Percentiles rank a stretch among this genome's conserved stretches.
Evolutionary conservation across 257 asterid species (phyloP).

Genomic region (Nicotiana noctiflora): DNA sequence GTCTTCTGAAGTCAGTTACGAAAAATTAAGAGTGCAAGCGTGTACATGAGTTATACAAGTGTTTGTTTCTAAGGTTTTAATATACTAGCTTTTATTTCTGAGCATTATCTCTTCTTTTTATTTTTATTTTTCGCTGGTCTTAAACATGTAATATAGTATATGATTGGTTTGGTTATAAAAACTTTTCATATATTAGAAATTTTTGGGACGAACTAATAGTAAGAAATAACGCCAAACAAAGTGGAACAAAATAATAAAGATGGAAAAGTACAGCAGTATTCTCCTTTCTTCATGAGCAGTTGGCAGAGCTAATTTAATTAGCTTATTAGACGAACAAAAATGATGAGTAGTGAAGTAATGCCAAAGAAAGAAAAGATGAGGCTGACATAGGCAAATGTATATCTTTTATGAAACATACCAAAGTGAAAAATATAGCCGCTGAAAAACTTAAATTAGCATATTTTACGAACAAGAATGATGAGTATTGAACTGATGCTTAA

Average conservation of each 20-base stretch:
- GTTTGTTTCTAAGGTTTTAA: not conserved
- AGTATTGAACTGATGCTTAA: not conserved
- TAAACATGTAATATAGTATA: no score
- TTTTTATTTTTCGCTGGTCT: no score
- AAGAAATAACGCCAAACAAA: no score
- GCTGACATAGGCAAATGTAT: constrained; percentile 19
- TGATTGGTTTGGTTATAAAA: no score
- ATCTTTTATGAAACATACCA: constrained; percentile 7
- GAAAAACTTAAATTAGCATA: no score
- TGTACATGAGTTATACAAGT: not conserved
- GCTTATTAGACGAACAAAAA: not conserved
- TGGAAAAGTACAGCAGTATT: not conserved
- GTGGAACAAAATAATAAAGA: no score
- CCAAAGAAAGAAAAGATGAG: not conserved
- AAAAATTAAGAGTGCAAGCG: not conserved
- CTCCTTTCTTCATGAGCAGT: not conserved
- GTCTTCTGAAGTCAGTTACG: not conserved
- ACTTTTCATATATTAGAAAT: no score
- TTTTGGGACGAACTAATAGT: no score
- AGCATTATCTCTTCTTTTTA: no score
- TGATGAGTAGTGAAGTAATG: not conserved
- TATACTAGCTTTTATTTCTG: no score
- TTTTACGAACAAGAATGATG: not conserved
- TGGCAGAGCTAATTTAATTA: not conserved
- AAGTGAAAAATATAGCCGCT: no score